phyloP scores from a whole-genome alignment of 345 rosid species.

The Tarenaya hassleriana region DNA sequence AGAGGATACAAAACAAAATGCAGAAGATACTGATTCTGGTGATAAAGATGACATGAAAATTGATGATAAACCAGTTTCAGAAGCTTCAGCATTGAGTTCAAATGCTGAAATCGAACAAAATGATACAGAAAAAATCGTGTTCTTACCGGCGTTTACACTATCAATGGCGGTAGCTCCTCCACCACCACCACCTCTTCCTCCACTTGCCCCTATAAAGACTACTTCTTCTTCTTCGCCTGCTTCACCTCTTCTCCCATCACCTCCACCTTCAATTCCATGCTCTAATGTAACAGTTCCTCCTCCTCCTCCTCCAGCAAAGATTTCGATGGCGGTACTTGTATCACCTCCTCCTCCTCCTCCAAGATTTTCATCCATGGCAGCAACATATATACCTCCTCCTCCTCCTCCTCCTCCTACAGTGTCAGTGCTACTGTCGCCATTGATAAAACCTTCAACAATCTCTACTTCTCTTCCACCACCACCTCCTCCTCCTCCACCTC shows the following conservation, averaged over 20 bases:
- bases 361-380: slow-evolving; percentile 4
- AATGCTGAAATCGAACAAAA: slow-evolving; percentile 18
- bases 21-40: slow-evolving; percentile 17
- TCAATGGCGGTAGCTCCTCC: slow-evolving; percentile 12
- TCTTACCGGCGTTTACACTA: neutral
- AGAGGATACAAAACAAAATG: too few species aligned
- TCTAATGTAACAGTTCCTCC: neutral
- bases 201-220: slow-evolving; percentile 4
- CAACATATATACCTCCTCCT: slow-evolving; percentile 10
- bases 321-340: too few species aligned
- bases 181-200: slow-evolving; percentile 23
- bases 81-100: slow-evolving; percentile 18
- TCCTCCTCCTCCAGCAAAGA: neutral
- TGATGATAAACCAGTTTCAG: neutral
- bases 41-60: slow-evolving; percentile 7
- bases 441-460: neutral
- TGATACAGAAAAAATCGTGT: neutral
- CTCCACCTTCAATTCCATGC: slow-evolving; percentile 11
- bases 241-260: slow-evolving; percentile 10
- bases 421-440: neutral
- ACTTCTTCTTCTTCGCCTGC: slow-evolving; percentile 1
- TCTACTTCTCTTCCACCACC: slow-evolving; percentile 13
- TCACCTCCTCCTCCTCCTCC: slow-evolving; percentile 13
- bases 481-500: slow-evolving; percentile 29
- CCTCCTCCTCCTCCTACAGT: slow-evolving; percentile 10